Percentiles rank a stretch among this genome's conserved stretches.
Conservation (phyloP, 1,284 basidiomycete species). For the Pseudozyma sp. region DNA sequence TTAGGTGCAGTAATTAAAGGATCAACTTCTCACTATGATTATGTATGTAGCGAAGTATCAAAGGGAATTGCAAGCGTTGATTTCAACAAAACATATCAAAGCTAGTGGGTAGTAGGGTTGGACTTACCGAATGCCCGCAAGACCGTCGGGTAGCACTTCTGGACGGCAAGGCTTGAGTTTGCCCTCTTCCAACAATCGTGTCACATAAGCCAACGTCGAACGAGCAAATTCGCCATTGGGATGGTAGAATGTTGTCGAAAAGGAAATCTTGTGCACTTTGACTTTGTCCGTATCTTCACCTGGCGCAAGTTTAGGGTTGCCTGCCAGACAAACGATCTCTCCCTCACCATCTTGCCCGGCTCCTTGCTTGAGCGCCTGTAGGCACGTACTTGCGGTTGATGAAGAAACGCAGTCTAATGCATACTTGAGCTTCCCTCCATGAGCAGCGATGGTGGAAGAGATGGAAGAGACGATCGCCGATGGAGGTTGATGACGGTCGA, state of each 20-base stretch:
- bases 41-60: no score
- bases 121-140: slow-evolving; percentile 56
- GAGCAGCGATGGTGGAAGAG: slow-evolving; percentile 1
- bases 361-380: slow-evolving; percentile 13
- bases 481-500: slow-evolving; percentile 47
- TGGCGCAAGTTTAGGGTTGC: slow-evolving; percentile 45
- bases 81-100: neutral
- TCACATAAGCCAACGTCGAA: slow-evolving; percentile 14
- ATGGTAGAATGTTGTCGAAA: slow-evolving; percentile 61
- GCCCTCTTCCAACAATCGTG: slow-evolving; percentile 17
- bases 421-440: slow-evolving; percentile 32
- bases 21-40: no score
- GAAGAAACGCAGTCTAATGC: slow-evolving; percentile 59
- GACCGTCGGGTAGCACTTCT: slow-evolving; percentile 48
- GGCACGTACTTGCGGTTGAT: slow-evolving; percentile 47
- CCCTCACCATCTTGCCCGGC: neutral
- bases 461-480: slow-evolving; percentile 35
- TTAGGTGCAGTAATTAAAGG: no score
- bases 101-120: neutral
- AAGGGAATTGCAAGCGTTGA: no score
- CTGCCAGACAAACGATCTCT: slow-evolving; percentile 57
- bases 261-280: slow-evolving; percentile 57
- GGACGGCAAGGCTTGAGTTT: slow-evolving; percentile 41
- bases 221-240: slow-evolving; percentile 36
- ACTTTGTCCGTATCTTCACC: neutral